Conservation (phyloP, 129 eudicot species). For the Helichrysum umbraculigerum region DNA sequence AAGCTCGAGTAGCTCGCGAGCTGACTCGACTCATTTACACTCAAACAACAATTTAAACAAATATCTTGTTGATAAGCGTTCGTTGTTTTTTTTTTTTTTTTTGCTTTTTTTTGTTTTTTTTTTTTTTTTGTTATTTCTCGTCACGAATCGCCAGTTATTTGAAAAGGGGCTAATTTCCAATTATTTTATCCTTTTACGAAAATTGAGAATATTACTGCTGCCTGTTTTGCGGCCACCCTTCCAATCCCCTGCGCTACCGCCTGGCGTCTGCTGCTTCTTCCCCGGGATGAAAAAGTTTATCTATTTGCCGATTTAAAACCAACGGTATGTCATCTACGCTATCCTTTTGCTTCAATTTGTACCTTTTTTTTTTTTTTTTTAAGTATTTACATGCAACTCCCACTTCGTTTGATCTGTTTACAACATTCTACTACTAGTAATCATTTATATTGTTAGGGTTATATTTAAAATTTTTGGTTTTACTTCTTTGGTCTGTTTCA, state of each 20-base stretch:
- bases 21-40: no score
- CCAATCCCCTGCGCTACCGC: not conserved
- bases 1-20: no score
- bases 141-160: no score
- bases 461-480: not conserved
- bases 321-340: not conserved
- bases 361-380: not conserved
- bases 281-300: not conserved
- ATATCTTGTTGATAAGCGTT: no score
- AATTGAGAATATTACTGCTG: no score
- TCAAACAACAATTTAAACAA: no score
- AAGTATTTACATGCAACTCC: not conserved
- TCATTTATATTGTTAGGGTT: not conserved
- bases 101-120: no score
- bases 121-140: no score
- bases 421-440: no score
- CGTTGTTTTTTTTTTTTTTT: no score
- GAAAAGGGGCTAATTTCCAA: no score
- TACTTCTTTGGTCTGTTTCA: not conserved
- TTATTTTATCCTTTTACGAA: no score
- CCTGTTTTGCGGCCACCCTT: not conserved
- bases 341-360: not conserved
- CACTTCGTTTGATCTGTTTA: not conserved
- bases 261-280: not conserved
- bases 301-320: not conserved